These are phyloP conservation scores for Irpex sp. DNA, from an alignment of 1,284 basidiomycete species.

Conservation along the genomic window DNA sequence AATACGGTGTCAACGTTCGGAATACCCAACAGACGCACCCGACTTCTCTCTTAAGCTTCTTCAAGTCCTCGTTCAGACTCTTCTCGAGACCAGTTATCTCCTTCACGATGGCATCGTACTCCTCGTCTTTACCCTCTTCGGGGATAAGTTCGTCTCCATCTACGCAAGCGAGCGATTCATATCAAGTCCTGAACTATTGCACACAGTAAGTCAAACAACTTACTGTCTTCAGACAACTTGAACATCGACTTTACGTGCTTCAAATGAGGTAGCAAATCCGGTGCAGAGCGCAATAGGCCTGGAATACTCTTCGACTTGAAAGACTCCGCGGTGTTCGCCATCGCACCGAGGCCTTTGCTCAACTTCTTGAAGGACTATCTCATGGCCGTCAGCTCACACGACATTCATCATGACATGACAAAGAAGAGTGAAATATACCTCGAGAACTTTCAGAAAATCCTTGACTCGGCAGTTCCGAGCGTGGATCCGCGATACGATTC, in stretches of 20 bases:
- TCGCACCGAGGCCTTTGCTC: constrained; percentile 56
- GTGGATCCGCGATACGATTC: constrained; percentile 89
- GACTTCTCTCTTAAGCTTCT: constrained; percentile 53
- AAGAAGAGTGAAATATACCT: no score
- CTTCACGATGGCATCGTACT: constrained; percentile 70
- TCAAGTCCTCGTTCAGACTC: constrained; percentile 62
- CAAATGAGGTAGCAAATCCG: constrained; percentile 68
- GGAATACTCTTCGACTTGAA: constrained; percentile 76
- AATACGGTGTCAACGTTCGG: no score
- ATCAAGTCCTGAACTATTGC: not conserved
- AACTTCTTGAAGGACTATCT: constrained; percentile 71
- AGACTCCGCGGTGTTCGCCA: constrained; percentile 59
- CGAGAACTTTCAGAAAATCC: constrained; percentile 81
- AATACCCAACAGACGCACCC: constrained; percentile 33
- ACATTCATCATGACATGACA: no score
- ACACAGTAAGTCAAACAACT: not conserved
- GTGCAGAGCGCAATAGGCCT: constrained; percentile 73
- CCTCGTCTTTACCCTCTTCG: constrained; percentile 74
- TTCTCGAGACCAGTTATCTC: constrained; percentile 69
- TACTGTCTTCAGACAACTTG: constrained; percentile 59
- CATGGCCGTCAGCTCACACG: not conserved
- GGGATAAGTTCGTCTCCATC: constrained; percentile 64
- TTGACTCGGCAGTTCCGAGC: constrained; percentile 83
- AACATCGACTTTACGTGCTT: constrained; percentile 75
- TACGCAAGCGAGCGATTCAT: not conserved